Conservation (phyloP, 306 rosid species). For the Pterocarpus santalinus region DNA sequence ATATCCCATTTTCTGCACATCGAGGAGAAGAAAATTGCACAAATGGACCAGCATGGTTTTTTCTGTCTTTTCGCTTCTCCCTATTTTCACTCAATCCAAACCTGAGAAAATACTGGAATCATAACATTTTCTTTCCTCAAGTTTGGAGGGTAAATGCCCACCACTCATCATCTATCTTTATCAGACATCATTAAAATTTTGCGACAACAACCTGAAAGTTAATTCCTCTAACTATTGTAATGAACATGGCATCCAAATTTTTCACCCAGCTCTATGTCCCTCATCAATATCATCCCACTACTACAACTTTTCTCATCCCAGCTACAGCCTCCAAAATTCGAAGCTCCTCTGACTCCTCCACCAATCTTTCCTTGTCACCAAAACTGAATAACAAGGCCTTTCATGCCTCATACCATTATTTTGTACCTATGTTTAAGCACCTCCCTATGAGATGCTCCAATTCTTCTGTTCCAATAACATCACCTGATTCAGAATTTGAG, state of each 20-base stretch:
- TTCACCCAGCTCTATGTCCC: conserved; percentile 46
- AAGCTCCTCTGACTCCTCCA: conserved; percentile 25
- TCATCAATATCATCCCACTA: conserved; percentile 29
- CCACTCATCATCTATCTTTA: conserved; percentile 50
- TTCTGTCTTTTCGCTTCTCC: too few species aligned
- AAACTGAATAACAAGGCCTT: conserved; percentile 3
- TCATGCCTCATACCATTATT: neutral
- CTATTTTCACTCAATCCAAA: too few species aligned
- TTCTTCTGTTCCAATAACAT: conserved; percentile 33
- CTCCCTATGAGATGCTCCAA: conserved; percentile 45
- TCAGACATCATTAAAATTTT: neutral
- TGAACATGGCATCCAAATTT: conserved; percentile 55
- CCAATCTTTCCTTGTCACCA: conserved; percentile 4
- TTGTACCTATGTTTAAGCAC: neutral
- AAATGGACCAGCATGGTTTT: too few species aligned
- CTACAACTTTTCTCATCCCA: conserved; percentile 28
- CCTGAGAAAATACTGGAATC: too few species aligned
- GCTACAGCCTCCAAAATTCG: conserved; percentile 18
- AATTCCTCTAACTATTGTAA: neutral
- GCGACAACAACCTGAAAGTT: conserved; percentile 9
- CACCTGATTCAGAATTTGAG: conserved; percentile 33
- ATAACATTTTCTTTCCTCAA: too few species aligned
- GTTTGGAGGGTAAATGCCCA: neutral
- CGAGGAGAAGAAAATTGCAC: too few species aligned
- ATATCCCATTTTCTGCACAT: too few species aligned